Conservation (phyloP, 768 basidiomycete genomes). For the Glaciozyma martinii region DNA sequence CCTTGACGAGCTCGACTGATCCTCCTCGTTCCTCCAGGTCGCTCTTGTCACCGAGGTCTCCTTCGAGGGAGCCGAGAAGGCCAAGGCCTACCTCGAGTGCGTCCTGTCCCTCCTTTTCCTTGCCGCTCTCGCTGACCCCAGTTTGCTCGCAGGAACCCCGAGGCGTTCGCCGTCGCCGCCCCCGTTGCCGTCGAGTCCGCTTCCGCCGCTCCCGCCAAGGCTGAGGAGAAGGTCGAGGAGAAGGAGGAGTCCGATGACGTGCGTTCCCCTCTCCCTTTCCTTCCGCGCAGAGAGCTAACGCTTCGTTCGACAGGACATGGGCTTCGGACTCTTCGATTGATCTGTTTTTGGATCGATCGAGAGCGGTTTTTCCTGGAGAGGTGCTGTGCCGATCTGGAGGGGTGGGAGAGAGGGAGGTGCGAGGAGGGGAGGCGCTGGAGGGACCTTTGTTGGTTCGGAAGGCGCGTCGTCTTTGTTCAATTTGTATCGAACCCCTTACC, state of each 20-base stretch:
- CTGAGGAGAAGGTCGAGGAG: slow-evolving; percentile 45
- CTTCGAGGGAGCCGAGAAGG: slow-evolving; percentile 90
- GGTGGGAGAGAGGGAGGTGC: too few species aligned
- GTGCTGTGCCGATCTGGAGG: too few species aligned
- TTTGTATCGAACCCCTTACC: too few species aligned
- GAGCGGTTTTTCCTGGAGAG: too few species aligned
- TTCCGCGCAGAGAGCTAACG: neutral
- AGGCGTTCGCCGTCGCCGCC: slow-evolving; percentile 82
- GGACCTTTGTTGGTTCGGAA: too few species aligned
- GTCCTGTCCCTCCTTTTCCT: too few species aligned
- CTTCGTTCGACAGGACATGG: slow-evolving; percentile 12
- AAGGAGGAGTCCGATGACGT: slow-evolving; percentile 34
- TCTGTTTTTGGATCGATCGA: too few species aligned
- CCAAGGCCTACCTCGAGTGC: slow-evolving; percentile 81
- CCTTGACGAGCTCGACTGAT: neutral
- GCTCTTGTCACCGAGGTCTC: slow-evolving; percentile 66
- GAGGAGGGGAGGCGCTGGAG: too few species aligned
- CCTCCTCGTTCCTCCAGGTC: neutral
- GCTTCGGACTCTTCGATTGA: slow-evolving; percentile 94
- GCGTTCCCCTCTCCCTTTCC: slow-evolving; percentile 17
- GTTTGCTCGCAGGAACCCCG: slow-evolving; percentile 55
- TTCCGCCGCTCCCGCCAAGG: slow-evolving; percentile 52
- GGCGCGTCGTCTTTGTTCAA: too few species aligned
- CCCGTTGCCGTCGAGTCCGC: slow-evolving; percentile 53
- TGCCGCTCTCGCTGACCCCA: too few species aligned